Percentiles rank a stretch among this genome's conserved stretches.
Conservation (phyloP, 139 green algal species). For the Penium margaritaceum region DNA sequence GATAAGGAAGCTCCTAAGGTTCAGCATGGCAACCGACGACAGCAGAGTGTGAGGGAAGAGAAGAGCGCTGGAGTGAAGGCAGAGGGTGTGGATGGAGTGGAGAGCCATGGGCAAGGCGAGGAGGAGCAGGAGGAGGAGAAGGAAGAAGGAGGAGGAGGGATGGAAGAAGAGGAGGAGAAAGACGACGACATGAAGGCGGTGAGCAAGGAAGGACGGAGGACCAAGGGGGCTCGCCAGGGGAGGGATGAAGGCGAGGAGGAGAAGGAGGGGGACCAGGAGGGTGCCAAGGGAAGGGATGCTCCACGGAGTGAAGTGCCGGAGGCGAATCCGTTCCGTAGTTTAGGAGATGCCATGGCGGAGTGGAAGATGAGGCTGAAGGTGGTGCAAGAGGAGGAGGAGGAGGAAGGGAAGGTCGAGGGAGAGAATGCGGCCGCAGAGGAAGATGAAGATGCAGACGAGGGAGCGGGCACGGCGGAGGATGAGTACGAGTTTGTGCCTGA, state of each 20-base stretch:
- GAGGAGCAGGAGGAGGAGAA: constrained; percentile 21
- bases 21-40: no score
- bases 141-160: no score
- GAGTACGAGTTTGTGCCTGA: constrained; percentile 45
- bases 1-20: no score
- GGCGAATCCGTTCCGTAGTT: no score
- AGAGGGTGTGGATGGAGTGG: constrained; percentile 36
- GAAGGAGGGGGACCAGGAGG: constrained; percentile 39
- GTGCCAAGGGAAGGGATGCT: constrained; percentile 28
- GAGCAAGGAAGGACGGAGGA: constrained; percentile 11
- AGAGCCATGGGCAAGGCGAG: constrained; percentile 30
- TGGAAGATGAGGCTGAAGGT: constrained; percentile 14
- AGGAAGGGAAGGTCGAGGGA: constrained; percentile 59
- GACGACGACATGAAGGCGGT: no score
- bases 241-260: constrained; percentile 21
- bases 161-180: no score
- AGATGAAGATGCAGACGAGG: constrained; percentile 5
- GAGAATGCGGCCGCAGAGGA: constrained; percentile 22
- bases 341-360: no score
- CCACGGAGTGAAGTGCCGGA: constrained; percentile 14
- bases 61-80: constrained; percentile 27
- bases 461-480: no score
- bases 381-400: constrained; percentile 32
- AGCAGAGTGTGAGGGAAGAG: no score
- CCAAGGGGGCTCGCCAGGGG: constrained; percentile 21